Conservation (phyloP, 495 filamentous ascomycete species). For the Penicillium parvum region DNA sequence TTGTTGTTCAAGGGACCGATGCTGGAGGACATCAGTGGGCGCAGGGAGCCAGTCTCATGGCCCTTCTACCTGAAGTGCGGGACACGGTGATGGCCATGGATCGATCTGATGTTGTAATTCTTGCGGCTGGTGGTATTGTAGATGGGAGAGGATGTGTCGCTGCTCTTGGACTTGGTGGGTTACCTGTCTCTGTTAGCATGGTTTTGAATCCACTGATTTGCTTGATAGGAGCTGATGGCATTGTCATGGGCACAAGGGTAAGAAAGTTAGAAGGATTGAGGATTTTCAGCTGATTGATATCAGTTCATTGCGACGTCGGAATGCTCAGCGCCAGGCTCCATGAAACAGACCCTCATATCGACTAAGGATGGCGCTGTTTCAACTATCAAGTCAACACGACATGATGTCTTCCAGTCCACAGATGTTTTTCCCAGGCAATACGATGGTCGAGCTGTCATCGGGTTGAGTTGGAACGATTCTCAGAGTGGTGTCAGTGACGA, state of each 20-base stretch:
- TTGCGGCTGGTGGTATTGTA: slow-evolving; percentile 63
- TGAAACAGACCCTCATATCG: slow-evolving; percentile 21
- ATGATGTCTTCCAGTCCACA: slow-evolving; percentile 22
- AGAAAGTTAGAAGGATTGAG: not conserved
- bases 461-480: slow-evolving; percentile 16
- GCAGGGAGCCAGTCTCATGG: slow-evolving; percentile 55
- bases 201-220: not conserved
- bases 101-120: slow-evolving; percentile 44
- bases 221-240: slow-evolving; percentile 45
- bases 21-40: slow-evolving; percentile 66
- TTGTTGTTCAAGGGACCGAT: slow-evolving; percentile 67
- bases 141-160: slow-evolving; percentile 59
- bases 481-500: slow-evolving; percentile 14
- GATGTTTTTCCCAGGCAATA: slow-evolving; percentile 27
- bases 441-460: slow-evolving; percentile 24
- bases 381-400: slow-evolving; percentile 19
- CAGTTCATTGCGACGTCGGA: slow-evolving; percentile 24
- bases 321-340: slow-evolving; percentile 17
- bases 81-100: slow-evolving; percentile 36
- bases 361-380: slow-evolving; percentile 19
- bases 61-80: slow-evolving; percentile 56
- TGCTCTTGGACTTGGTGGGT: slow-evolving; percentile 52
- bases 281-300: not conserved
- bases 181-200: not conserved
- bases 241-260: slow-evolving; percentile 61